A percentile compares a stretch with the other conserved stretches of the same genome.
Evolutionary conservation across 2,329 filamentous ascomycete species (phyloP).

Genomic region (Akanthomyces uredinophilus): DNA sequence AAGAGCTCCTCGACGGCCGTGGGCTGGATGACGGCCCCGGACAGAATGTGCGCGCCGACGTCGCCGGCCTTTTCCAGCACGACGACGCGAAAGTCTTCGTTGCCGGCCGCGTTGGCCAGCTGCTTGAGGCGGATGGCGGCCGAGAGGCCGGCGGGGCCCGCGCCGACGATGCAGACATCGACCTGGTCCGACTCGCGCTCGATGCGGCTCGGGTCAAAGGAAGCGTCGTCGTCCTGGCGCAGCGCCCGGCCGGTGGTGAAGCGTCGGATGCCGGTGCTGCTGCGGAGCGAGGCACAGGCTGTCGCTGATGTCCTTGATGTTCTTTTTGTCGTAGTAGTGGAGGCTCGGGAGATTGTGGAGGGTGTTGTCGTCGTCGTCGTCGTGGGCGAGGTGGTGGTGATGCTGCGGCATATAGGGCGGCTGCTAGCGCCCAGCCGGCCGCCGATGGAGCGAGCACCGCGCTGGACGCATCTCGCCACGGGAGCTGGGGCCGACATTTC

Average conservation of each 20-base stretch:
- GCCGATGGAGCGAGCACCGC: slow-evolving; percentile 30
- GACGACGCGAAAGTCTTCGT: slow-evolving; percentile 91
- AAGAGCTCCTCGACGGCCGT: slow-evolving; percentile 83
- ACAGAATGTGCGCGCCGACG: slow-evolving; percentile 89
- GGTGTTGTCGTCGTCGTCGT: slow-evolving; percentile 18
- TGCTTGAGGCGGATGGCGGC: slow-evolving; percentile 95
- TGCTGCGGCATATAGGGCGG: slow-evolving; percentile 20
- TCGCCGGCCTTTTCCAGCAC: slow-evolving; percentile 94
- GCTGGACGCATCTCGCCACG: slow-evolving; percentile 36
- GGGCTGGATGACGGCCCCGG: slow-evolving; percentile 91
- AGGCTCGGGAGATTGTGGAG: slow-evolving; percentile 8
- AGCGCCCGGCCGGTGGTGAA: slow-evolving; percentile 33
- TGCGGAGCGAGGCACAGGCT: background rate
- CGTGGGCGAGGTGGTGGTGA: slow-evolving; percentile 1
- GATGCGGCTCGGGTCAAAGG: slow-evolving; percentile 61
- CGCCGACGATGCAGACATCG: slow-evolving; percentile 94
- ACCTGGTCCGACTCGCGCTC: slow-evolving; percentile 91
- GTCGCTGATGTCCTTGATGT: background rate
- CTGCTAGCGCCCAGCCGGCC: slow-evolving; percentile 24
- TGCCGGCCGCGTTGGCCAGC: slow-evolving; percentile 86
- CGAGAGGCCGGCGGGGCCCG: slow-evolving; percentile 87
- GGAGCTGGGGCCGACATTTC: slow-evolving; percentile 34
- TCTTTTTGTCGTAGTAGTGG: background rate
- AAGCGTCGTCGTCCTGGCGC: slow-evolving; percentile 37
- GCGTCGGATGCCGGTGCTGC: slow-evolving; percentile 22